Evolutionary conservation across 2,329 filamentous ascomycete species (phyloP).

Genomic region (Phyllosticta ampelicida): DNA sequence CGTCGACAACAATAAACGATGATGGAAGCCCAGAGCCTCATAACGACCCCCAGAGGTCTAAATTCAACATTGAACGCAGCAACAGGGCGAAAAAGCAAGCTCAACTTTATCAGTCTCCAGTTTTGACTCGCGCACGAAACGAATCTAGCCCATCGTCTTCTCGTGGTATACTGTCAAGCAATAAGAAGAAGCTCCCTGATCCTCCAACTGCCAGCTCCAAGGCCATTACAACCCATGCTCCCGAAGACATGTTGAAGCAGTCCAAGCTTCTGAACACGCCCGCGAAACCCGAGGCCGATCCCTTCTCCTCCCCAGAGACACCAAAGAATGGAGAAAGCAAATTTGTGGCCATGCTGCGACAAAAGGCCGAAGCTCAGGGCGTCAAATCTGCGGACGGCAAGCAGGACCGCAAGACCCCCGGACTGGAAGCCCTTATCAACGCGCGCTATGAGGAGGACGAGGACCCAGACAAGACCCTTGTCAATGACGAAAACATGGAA

Average conservation of each 20-base stretch:
- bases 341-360: slow-evolving; percentile 4
- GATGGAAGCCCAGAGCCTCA: not conserved
- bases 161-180: slow-evolving; percentile 28
- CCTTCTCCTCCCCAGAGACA: not conserved
- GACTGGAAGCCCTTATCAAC: not conserved
- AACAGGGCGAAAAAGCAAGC: not conserved
- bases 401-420: not conserved
- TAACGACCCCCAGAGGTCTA: not conserved
- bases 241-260: slow-evolving; percentile 9
- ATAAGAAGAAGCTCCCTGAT: slow-evolving; percentile 31
- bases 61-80: not conserved
- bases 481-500: slow-evolving; percentile 13
- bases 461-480: slow-evolving; percentile 18
- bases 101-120: not conserved
- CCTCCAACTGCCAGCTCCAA: slow-evolving; percentile 29
- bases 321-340: not conserved
- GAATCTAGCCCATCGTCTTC: not conserved
- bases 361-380: slow-evolving; percentile 9
- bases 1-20: not conserved
- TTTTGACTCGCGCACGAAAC: not conserved
- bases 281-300: not conserved
- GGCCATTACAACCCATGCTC: slow-evolving; percentile 29
- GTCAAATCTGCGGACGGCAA: not conserved
- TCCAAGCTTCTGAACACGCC: not conserved
- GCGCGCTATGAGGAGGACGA: not conserved